These are phyloP conservation scores for Antrodiella citrinella DNA, from an alignment of 768 basidiomycete species.

Conservation along the genomic window DNA sequence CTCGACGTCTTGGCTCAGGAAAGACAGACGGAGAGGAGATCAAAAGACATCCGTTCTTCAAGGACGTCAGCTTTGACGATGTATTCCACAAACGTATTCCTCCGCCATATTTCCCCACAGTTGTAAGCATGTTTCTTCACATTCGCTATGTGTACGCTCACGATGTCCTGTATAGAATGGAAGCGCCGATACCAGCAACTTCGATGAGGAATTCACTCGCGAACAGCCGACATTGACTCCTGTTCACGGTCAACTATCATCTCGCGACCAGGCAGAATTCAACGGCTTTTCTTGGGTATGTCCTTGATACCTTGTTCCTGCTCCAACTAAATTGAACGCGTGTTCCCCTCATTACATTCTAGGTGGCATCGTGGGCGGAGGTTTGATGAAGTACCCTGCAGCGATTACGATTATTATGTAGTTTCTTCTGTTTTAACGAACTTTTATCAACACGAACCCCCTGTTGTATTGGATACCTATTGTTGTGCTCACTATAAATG, in stretches of 20 bases:
- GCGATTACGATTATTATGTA: slow-evolving; percentile 12
- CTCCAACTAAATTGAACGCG: too few species aligned
- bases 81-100: slow-evolving; percentile 96
- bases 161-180: slow-evolving; percentile 47
- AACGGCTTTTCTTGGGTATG: slow-evolving; percentile 93
- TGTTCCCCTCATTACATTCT: slow-evolving; percentile 1
- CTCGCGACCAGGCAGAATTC: slow-evolving; percentile 91
- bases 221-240: slow-evolving; percentile 97
- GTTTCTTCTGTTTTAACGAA: slow-evolving; percentile 15
- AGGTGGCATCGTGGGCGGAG: slow-evolving; percentile 34
- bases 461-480: slow-evolving; percentile 27
- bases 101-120: slow-evolving; percentile 93
- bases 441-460: slow-evolving; percentile 15
- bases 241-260: slow-evolving; percentile 87
- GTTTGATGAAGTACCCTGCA: slow-evolving; percentile 6
- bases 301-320: slow-evolving; percentile 11
- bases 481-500: slow-evolving; percentile 10
- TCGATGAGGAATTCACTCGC: slow-evolving; percentile 93
- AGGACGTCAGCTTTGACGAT: slow-evolving; percentile 95
- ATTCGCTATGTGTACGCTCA: background rate
- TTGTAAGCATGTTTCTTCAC: slow-evolving; percentile 54
- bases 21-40: slow-evolving; percentile 95
- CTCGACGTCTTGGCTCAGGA: slow-evolving; percentile 82
- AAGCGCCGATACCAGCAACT: slow-evolving; percentile 85
- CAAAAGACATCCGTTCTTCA: slow-evolving; percentile 97